Conservation (phyloP, 148 eudicot genomes). For the Fagopyrum tataricum region DNA sequence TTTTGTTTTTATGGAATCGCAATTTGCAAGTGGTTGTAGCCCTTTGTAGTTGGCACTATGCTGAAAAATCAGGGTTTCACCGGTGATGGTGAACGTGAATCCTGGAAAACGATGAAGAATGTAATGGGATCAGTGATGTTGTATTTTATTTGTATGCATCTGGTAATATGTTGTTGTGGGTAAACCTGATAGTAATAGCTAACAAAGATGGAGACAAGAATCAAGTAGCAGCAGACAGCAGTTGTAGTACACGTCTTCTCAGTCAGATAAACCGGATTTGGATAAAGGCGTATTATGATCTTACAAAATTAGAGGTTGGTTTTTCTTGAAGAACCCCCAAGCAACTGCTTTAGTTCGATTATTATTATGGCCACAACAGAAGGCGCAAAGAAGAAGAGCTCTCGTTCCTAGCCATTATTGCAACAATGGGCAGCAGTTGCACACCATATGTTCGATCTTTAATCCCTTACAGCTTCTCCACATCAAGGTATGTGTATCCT, state of each 20-base stretch:
- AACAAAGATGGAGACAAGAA: background rate
- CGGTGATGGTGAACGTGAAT: too few relatives aligned
- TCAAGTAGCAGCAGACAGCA: background rate
- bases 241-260: background rate
- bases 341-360: background rate
- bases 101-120: too few relatives aligned
- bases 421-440: conserved; percentile 9
- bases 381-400: background rate
- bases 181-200: conserved; percentile 1
- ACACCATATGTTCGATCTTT: conserved; percentile 11
- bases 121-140: too few relatives aligned
- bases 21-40: too few relatives aligned
- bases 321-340: background rate
- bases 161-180: background rate
- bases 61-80: too few relatives aligned
- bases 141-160: background rate
- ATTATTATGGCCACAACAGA: background rate
- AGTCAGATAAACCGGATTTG: conserved; percentile 2
- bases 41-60: too few relatives aligned
- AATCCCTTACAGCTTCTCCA: conserved; percentile 11
- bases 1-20: too few relatives aligned
- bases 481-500: background rate
- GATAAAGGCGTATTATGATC: background rate
- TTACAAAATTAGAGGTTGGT: background rate
- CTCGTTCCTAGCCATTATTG: background rate